phyloP scores from a whole-genome alignment of 805 yeast genomes.

The Deakozyma indianensis region DNA sequence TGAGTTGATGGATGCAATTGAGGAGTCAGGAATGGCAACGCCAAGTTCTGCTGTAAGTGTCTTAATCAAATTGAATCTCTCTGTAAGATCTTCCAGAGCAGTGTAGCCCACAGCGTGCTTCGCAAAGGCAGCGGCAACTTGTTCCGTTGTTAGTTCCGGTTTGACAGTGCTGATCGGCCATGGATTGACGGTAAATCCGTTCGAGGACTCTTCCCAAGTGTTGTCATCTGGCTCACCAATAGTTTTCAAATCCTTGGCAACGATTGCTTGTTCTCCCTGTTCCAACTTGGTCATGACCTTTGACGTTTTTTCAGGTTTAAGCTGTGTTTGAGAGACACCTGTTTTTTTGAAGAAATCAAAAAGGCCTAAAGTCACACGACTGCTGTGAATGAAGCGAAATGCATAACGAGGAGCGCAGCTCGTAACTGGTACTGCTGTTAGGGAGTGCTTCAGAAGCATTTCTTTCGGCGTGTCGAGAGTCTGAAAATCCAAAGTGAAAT shows the following conservation, averaged over 20 bases:
- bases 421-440: too few species aligned
- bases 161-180: conserved; percentile 17
- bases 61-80: conserved; percentile 37
- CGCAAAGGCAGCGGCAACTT: conserved; percentile 3
- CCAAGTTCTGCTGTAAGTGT: conserved; percentile 34
- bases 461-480: too few species aligned
- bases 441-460: too few species aligned
- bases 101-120: conserved; percentile 5
- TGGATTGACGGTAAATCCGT: conserved; percentile 13
- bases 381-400: not conserved
- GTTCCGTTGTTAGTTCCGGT: conserved; percentile 9
- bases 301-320: conserved; percentile 7
- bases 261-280: not conserved
- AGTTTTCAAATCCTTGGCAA: conserved; percentile 8
- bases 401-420: too few species aligned
- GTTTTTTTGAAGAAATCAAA: not conserved
- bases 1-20: conserved; percentile 28
- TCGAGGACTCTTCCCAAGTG: conserved; percentile 7
- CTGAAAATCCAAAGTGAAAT: too few species aligned
- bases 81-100: conserved; percentile 27
- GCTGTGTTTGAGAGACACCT: not conserved
- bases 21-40: conserved; percentile 37
- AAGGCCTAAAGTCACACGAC: not conserved
- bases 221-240: conserved; percentile 11
- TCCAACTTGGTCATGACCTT: conserved; percentile 10